Conservation (phyloP, 106 monocot species). For the Agapanthus africanus region DNA sequence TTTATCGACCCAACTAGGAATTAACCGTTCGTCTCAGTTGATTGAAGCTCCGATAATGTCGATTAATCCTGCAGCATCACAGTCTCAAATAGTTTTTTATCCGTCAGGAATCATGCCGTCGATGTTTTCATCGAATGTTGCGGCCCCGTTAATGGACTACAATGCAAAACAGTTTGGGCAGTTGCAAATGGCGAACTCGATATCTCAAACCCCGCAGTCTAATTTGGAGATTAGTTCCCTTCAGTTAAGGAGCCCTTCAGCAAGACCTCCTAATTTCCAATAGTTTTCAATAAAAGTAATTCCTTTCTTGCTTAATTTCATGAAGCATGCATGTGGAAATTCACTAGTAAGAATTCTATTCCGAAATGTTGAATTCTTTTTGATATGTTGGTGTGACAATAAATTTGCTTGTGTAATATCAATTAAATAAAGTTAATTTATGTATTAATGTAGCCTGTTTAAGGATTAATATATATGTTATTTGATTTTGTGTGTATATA, state of each 20-base stretch:
- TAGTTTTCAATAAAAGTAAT: background rate
- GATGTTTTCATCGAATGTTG: slow-evolving; percentile 5
- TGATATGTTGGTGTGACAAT: no score
- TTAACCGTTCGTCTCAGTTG: slow-evolving; percentile 2
- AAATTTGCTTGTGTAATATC: no score
- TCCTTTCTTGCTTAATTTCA: no score
- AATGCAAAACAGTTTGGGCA: slow-evolving; percentile 11
- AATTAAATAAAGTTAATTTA: no score
- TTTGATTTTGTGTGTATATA: no score
- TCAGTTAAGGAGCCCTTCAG: background rate
- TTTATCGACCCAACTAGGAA: slow-evolving; percentile 11
- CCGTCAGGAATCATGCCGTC: slow-evolving; percentile 5
- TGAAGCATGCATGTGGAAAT: no score
- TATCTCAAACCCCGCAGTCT: background rate
- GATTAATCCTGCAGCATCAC: background rate
- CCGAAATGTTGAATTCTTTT: no score
- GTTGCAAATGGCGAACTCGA: slow-evolving; percentile 1
- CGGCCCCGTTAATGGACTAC: background rate
- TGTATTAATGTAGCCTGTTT: no score
- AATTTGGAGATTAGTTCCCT: slow-evolving; percentile 6
- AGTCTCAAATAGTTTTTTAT: slow-evolving; percentile 13
- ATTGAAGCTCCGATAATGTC: slow-evolving; percentile 2
- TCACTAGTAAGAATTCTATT: no score
- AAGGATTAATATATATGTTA: no score
- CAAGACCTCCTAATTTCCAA: slow-evolving; percentile 5